A percentile compares a stretch with the other conserved stretches of the same genome.
Evolutionary conservation across 1,284 basidiomycete species (phyloP).

Genomic region (Sphagnurus paluster): DNA sequence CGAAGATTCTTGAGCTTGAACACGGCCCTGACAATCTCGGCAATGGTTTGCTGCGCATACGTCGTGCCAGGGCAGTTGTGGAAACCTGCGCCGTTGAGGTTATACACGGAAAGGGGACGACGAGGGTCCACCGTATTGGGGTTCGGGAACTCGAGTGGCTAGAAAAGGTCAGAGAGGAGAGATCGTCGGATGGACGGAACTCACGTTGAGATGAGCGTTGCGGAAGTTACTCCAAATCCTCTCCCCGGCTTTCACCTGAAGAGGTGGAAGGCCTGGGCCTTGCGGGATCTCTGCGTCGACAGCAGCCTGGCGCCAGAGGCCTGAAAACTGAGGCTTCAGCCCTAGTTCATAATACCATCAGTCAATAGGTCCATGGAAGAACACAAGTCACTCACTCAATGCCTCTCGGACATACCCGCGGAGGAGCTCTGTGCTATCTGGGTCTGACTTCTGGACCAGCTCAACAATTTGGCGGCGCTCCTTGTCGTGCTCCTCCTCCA

Average conservation of each 20-base stretch:
- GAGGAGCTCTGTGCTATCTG: slow-evolving; percentile 37
- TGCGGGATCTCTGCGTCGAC: slow-evolving; percentile 38
- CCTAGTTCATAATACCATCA: slow-evolving; percentile 24
- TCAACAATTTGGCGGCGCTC: slow-evolving; percentile 41
- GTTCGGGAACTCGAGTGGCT: slow-evolving; percentile 45
- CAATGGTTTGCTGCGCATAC: slow-evolving; percentile 38
- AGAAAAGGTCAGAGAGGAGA: slow-evolving; percentile 1
- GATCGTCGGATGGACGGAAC: slow-evolving; percentile 14
- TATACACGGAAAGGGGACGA: slow-evolving; percentile 35
- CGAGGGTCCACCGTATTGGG: slow-evolving; percentile 39
- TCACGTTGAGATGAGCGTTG: slow-evolving; percentile 50
- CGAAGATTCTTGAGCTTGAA: slow-evolving; percentile 46
- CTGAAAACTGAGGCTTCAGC: slow-evolving; percentile 42
- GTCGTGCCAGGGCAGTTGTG: slow-evolving; percentile 41
- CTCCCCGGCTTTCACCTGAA: slow-evolving; percentile 43
- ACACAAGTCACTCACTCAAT: slow-evolving; percentile 39
- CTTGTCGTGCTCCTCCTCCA: slow-evolving; percentile 41
- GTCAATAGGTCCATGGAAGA: neutral
- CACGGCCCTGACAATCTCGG: slow-evolving; percentile 44
- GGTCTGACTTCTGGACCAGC: slow-evolving; percentile 36
- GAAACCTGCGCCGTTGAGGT: slow-evolving; percentile 47
- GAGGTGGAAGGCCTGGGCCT: slow-evolving; percentile 34
- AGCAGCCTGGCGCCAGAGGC: slow-evolving; percentile 40
- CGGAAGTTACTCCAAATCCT: slow-evolving; percentile 45
- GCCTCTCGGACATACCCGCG: slow-evolving; percentile 57